A percentile compares a stretch with the other conserved stretches of the same genome.
phyloP scores from a whole-genome alignment of 306 rosid genomes.

The Lathyrus tuberosus region DNA sequence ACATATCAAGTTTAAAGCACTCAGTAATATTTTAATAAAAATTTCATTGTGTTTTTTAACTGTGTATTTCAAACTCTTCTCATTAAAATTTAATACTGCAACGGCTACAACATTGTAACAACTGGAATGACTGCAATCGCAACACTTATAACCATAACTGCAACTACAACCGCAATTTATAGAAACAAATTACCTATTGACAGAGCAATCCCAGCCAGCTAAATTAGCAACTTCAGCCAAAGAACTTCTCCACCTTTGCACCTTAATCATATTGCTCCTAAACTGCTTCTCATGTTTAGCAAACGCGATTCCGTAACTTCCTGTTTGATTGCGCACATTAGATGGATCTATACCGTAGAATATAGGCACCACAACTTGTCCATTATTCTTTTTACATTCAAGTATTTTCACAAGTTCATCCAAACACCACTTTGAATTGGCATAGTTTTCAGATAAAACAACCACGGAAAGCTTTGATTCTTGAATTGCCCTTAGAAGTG shows the following conservation, averaged over 20 bases:
- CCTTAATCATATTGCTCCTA: not conserved
- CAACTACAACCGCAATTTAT: too few relatives aligned
- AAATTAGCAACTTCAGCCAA: too few relatives aligned
- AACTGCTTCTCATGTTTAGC: slow-evolving; percentile 10
- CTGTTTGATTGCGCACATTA: slow-evolving; percentile 12
- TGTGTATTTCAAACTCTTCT: too few relatives aligned
- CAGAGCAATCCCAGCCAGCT: too few relatives aligned
- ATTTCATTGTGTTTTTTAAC: too few relatives aligned
- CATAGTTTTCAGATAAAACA: slow-evolving; percentile 33
- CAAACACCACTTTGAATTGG: slow-evolving; percentile 34
- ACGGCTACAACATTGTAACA: too few relatives aligned
- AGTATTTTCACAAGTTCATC: slow-evolving; percentile 29
- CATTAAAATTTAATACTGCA: too few relatives aligned
- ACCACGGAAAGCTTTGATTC: slow-evolving; percentile 23
- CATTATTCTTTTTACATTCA: slow-evolving; percentile 13
- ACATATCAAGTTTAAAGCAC: too few relatives aligned
- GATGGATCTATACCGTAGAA: slow-evolving; percentile 32
- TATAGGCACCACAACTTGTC: slow-evolving; percentile 28
- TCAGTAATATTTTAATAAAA: too few relatives aligned
- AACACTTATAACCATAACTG: too few relatives aligned
- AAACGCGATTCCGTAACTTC: slow-evolving; percentile 17
- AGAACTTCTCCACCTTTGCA: not conserved
- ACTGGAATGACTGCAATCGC: too few relatives aligned
- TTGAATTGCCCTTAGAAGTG: slow-evolving; percentile 27
- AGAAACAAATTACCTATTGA: too few relatives aligned